Base-by-base conservation (phyloP, 108 stramenopile species). In the Skeletonema potamos region DNA sequence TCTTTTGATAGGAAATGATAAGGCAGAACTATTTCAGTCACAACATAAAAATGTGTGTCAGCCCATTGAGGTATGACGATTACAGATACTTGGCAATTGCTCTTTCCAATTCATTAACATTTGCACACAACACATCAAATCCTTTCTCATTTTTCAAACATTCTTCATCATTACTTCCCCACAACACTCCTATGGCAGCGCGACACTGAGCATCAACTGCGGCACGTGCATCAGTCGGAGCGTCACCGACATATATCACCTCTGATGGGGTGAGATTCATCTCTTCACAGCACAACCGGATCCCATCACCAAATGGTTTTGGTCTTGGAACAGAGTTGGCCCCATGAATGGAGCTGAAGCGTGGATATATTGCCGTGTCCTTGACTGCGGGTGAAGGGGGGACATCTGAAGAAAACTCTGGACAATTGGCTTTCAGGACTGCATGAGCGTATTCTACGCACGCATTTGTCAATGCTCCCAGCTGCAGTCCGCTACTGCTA, bases 381-480 rank as follows among this genome's bases (percentile, higher is more conserved):
- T 73, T 39, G 7, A 28, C 58, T 17, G 56, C 26, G 12, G 54
- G 26, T 13, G 66, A 51, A n/a, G 66, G 27, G 13, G 17, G 28
- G 27, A 17, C 12, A 30, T 54, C 48, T n/a, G 56, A 33, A 39
- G 71, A 68, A 41, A 44, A 51, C 29, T 62, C 32, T 8, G 70
- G 70, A 18, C 77, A 70, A 58, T 94, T 94, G 59, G 66, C 83
- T 66, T 81, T 85, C 66, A 94, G 70, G 6, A 92, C 93, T 6
- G 93, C 90, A 82, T 92, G 88, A 3, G 90, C 93, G 66, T 94
- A 94, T 22, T 79, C 85, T 8, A 89, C 90, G 59, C 88, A 89
- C 22, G 93, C 93, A 73, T 94, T 94, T 44, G 93, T 94, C 78
- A 94, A 67, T 10, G 88, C 89, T 3, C 90, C 93, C 18, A 94